A percentile compares a stretch with the other conserved stretches of the same genome.
Conservation (phyloP, 1,139 yeast species). For the Blastobotrys proliferans region DNA sequence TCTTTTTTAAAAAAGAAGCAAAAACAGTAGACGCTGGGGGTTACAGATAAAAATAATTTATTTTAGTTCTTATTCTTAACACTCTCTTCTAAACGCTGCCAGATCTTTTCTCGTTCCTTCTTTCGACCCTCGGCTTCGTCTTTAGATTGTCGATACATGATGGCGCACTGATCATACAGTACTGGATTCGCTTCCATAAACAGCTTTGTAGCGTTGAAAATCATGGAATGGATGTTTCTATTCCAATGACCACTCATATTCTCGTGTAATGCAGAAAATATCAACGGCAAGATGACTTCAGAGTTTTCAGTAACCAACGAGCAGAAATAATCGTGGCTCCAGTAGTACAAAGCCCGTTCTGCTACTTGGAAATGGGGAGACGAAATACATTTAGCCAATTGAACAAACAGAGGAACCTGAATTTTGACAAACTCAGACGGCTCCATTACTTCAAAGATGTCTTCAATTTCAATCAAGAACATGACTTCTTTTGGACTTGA, state of each 20-base stretch:
- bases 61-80: slow-evolving; percentile 30
- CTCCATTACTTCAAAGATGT: slow-evolving; percentile 93
- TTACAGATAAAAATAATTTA: not conserved
- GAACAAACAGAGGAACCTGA: slow-evolving; percentile 91
- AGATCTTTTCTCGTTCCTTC: slow-evolving; percentile 57
- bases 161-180: slow-evolving; percentile 86
- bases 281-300: slow-evolving; percentile 86
- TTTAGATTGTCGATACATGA: slow-evolving; percentile 71
- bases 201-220: slow-evolving; percentile 84
- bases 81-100: slow-evolving; percentile 68
- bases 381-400: slow-evolving; percentile 87
- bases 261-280: slow-evolving; percentile 87
- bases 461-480: slow-evolving; percentile 94
- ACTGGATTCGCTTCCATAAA: slow-evolving; percentile 93
- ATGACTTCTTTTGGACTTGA: slow-evolving; percentile 93
- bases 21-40: no score
- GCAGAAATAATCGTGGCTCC: slow-evolving; percentile 93
- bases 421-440: slow-evolving; percentile 88
- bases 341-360: slow-evolving; percentile 88
- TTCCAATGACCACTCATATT: slow-evolving; percentile 72
- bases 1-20: not conserved
- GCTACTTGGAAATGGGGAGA: slow-evolving; percentile 97
- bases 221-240: slow-evolving; percentile 84
- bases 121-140: slow-evolving; percentile 63
- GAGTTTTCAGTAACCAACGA: slow-evolving; percentile 85